Base-by-base conservation (phyloP, 192 early-diverging fungal genomes). In the Rhizophagus sp. region DNA sequence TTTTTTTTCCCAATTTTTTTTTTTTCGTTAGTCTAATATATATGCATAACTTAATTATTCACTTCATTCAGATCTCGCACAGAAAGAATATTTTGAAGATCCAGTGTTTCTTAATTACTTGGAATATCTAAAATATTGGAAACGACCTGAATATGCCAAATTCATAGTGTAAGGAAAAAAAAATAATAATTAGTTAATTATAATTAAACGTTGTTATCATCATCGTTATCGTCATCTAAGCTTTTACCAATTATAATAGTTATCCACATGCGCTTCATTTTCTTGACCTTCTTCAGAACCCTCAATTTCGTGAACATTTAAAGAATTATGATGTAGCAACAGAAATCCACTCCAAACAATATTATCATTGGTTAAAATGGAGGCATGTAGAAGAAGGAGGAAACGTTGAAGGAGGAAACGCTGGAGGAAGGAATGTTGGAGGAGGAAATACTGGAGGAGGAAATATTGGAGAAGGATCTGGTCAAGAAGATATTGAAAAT, bases 191-290 rank as follows among this genome's bases (percentile, higher is more conserved):
- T n/a, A 27, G 33, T 34, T 34, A 41, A 27, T 70, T 64, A 62
- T 65, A 27, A 67, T 33, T 33, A 34, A 50, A 9, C 13, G 19
- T 73, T 70, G 22, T 27, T 24, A 33, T 44, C 49, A 50, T 13
- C 19, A n/a, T 19, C 30, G 57, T 30, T 30, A n/a, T 19, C 30
- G 65, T 33, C 8, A 10, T 33, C n/a, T 72, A 30, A 34, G 34
- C 72, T 24, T 25, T 34, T 62, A 77, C 24, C 33, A 34, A 39
- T 70, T 47, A 47, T 47, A 12, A n/a, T 77, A 95, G 94, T 50
- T 98, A 96, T 79, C 97, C 97, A 9, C 94, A 96, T 70, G 88
- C 91, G 30, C 87, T 99, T 52, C 87, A 93, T 57, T 96, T 99
- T 75, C 83, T 99, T 73, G 94, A 95, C 22, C 81, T 96, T 44